Evolutionary conservation across 1,139 yeast genomes (phyloP).

Genomic region (Zygosaccharomyces pseudobailii): DNA sequence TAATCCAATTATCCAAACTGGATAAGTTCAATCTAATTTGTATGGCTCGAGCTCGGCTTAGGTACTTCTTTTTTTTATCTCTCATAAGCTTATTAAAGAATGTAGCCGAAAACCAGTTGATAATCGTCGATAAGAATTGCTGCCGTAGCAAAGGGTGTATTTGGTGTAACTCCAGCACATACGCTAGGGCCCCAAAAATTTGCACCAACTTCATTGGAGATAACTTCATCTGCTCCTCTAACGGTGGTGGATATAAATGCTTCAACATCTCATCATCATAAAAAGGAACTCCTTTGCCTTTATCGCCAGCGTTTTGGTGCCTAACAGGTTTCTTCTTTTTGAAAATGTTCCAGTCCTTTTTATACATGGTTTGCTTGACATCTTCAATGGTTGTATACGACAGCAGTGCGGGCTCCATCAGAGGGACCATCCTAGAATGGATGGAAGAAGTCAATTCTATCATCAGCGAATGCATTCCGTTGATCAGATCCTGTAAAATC

Average conservation of each 20-base stretch:
- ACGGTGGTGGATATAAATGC: slow-evolving; percentile 69
- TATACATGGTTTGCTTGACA: slow-evolving; percentile 52
- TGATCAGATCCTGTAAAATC: slow-evolving; percentile 56
- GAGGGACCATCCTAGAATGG: slow-evolving; percentile 51
- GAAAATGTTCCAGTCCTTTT: slow-evolving; percentile 72
- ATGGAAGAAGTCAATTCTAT: slow-evolving; percentile 63
- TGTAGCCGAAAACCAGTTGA: slow-evolving; percentile 70
- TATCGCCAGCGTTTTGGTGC: slow-evolving; percentile 14
- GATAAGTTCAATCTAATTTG: slow-evolving; percentile 85
- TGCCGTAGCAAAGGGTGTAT: slow-evolving; percentile 71
- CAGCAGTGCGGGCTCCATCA: slow-evolving; percentile 60
- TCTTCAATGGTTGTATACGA: slow-evolving; percentile 64
- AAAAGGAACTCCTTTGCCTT: slow-evolving; percentile 18
- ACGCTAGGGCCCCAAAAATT: slow-evolving; percentile 80
- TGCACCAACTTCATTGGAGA: slow-evolving; percentile 85
- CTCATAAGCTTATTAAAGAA: slow-evolving; percentile 70
- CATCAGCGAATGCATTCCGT: slow-evolving; percentile 54
- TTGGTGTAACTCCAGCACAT: slow-evolving; percentile 76
- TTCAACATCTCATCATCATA: slow-evolving; percentile 59
- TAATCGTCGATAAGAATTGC: slow-evolving; percentile 72
- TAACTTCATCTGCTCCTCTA: slow-evolving; percentile 66
- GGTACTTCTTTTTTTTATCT: slow-evolving; percentile 52
- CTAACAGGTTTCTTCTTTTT: slow-evolving; percentile 44
- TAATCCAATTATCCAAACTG: slow-evolving; percentile 87
- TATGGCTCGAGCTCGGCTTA: slow-evolving; percentile 79